phyloP scores from a whole-genome alignment of 2,329 filamentous ascomycete genomes.

The Emergomyces pasteurianus region DNA sequence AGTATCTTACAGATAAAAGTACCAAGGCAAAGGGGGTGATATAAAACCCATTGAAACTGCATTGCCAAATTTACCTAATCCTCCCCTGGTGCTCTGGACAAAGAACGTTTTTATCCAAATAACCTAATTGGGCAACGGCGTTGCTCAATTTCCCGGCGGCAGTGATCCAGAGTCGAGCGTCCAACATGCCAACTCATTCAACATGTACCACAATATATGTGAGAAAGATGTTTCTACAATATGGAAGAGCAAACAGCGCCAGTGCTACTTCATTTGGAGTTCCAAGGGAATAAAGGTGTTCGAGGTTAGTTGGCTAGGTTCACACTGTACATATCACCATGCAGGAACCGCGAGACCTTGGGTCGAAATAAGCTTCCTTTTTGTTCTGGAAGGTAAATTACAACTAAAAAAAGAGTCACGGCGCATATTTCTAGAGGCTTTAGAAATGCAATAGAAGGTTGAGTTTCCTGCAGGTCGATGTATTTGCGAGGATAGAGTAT shows the following conservation, averaged over 20 bases:
- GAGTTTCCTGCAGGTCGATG: background rate
- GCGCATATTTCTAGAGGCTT: background rate
- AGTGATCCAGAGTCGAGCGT: background rate
- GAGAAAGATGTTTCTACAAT: background rate
- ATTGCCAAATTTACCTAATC: too few relatives aligned
- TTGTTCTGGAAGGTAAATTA: background rate
- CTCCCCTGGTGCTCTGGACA: too few relatives aligned
- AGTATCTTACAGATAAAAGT: background rate
- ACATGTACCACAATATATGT: background rate
- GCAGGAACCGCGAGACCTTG: background rate
- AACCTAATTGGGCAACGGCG: background rate
- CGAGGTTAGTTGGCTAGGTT: background rate
- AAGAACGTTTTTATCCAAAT: background rate
- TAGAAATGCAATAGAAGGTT: background rate
- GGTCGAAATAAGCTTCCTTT: background rate
- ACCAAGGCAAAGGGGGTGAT: background rate
- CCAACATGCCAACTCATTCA: background rate
- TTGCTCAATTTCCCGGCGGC: background rate
- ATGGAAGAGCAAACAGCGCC: too few relatives aligned
- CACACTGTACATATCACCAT: background rate
- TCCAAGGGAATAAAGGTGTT: background rate
- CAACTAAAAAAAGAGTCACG: background rate
- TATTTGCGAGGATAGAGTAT: background rate
- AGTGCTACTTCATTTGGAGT: background rate
- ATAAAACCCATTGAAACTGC: background rate